Evolutionary conservation across 176 grass and related monocot genomes (phyloP).

Genomic region (Oryza nivara): DNA sequence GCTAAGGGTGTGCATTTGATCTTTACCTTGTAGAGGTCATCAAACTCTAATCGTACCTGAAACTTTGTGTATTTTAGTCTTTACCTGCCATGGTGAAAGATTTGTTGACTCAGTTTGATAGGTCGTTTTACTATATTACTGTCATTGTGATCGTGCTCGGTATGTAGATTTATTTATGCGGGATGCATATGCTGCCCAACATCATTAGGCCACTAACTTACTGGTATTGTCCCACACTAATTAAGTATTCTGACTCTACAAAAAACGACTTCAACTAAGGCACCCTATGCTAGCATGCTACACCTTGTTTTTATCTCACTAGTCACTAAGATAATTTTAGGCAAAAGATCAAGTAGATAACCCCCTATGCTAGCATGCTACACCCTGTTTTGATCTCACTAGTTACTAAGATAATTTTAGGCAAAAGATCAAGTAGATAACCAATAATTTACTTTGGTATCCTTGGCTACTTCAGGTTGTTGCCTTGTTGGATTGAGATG

Average conservation of each 20-base stretch:
- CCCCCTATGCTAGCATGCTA: background rate
- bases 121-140: background rate
- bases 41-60: background rate
- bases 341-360: no score
- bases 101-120: conserved; percentile 4
- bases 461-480: background rate
- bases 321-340: background rate
- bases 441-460: background rate
- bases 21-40: background rate
- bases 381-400: background rate
- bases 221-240: background rate
- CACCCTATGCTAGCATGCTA: background rate
- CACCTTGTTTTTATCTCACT: background rate
- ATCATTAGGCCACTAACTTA: conserved; percentile 16
- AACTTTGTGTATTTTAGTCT: background rate
- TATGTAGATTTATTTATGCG: conserved; percentile 4
- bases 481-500: conserved; percentile 30
- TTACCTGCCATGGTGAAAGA: background rate
- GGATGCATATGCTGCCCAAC: conserved; percentile 21
- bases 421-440: background rate
- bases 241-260: background rate
- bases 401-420: background rate
- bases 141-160: background rate
- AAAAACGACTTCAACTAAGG: background rate
- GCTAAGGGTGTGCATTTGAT: background rate